These are phyloP conservation scores for Aphanomyces stellatus DNA, from an alignment of 352 stramenopile genomes.

Conservation along the genomic window DNA sequence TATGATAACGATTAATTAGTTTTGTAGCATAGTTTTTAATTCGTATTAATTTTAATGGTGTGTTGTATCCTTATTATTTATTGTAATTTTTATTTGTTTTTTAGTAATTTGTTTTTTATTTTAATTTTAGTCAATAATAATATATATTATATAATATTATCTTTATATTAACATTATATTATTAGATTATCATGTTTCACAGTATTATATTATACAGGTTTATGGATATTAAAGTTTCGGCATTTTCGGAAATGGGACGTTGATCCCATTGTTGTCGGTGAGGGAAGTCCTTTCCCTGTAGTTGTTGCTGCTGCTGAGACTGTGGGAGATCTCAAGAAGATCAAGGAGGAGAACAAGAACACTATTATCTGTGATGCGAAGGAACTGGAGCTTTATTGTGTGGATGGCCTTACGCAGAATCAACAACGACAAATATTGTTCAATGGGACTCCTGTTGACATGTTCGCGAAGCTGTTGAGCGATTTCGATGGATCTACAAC, in stretches of 20 bases:
- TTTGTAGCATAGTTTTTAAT: conserved; percentile 3
- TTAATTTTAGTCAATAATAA: background rate
- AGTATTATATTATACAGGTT: background rate
- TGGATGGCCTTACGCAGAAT: background rate
- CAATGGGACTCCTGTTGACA: conserved; percentile 1
- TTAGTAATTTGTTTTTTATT: background rate
- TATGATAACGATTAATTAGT: conserved; percentile 10
- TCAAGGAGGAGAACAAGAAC: background rate
- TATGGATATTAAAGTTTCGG: background rate
- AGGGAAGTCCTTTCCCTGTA: background rate
- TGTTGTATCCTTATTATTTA: background rate
- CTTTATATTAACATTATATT: background rate
- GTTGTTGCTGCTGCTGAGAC: background rate
- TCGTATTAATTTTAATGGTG: background rate
- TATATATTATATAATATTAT: background rate
- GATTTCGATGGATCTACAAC: background rate
- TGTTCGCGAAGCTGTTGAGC: background rate
- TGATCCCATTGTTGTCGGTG: background rate
- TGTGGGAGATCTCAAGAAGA: background rate
- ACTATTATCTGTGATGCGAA: background rate
- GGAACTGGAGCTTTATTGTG: conserved; percentile 2
- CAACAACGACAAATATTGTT: background rate
- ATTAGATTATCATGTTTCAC: background rate
- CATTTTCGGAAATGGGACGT: background rate
- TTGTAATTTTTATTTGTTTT: background rate